A percentile compares a stretch with the other conserved stretches of the same genome.
Evolutionary conservation across 805 yeast species (phyloP).

Genomic region (Scheffersomyces lignosus): DNA sequence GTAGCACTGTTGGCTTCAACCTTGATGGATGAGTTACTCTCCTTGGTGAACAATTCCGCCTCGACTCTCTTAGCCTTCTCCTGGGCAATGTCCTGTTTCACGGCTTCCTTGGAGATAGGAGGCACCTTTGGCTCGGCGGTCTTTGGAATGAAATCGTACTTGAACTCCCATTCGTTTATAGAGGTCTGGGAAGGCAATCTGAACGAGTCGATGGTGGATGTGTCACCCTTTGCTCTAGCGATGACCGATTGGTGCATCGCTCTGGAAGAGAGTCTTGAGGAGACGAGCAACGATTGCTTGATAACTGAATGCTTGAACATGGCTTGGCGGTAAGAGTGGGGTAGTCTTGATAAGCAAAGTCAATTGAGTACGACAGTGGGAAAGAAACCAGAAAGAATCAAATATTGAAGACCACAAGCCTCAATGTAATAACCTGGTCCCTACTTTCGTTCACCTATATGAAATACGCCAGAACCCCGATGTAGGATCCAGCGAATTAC

Average conservation of each 20-base stretch:
- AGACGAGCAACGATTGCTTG: too few species aligned
- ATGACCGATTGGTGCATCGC: constrained; percentile 2
- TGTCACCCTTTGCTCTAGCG: constrained; percentile 50
- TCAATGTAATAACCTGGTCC: too few species aligned
- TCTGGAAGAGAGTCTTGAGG: constrained; percentile 2
- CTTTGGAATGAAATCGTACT: constrained; percentile 46
- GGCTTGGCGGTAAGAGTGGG: not conserved
- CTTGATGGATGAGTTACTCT: constrained; percentile 34
- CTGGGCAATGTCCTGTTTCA: constrained; percentile 49
- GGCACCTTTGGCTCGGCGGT: constrained; percentile 43
- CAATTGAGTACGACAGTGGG: not conserved
- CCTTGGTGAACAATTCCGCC: constrained; percentile 35
- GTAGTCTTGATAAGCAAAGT: not conserved
- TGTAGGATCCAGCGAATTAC: too few species aligned
- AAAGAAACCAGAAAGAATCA: too few species aligned
- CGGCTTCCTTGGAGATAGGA: constrained; percentile 47
- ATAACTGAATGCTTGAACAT: not conserved
- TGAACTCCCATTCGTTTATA: constrained; percentile 51
- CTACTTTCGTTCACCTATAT: too few species aligned
- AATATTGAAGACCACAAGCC: too few species aligned
- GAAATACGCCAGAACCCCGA: too few species aligned
- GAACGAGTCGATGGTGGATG: constrained; percentile 58
- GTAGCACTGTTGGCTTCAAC: constrained; percentile 45
- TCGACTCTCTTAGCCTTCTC: constrained; percentile 38
- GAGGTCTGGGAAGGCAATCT: constrained; percentile 49